These are phyloP conservation scores for Fusarium nematophilum DNA, from an alignment of 2,329 filamentous ascomycete species.

Conservation along the genomic window DNA sequence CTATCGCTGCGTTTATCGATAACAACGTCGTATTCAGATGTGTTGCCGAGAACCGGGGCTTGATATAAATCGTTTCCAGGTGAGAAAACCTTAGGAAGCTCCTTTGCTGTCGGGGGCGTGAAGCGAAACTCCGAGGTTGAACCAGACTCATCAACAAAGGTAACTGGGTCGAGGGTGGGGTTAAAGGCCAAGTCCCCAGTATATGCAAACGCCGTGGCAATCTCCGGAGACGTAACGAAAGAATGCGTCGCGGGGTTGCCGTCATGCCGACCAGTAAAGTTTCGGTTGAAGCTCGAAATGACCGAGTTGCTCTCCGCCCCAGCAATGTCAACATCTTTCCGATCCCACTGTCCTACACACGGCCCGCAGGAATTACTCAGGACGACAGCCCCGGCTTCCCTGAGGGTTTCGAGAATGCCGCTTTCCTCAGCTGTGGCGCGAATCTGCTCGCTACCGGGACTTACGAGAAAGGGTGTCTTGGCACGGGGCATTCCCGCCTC, in stretches of 20 bases:
- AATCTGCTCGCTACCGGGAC: conserved; percentile 50
- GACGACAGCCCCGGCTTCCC: conserved; percentile 46
- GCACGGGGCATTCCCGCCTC: conserved; percentile 43
- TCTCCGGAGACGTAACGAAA: conserved; percentile 60
- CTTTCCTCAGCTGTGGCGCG: too few species aligned
- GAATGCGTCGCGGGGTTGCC: conserved; percentile 58
- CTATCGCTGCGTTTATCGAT: conserved; percentile 46
- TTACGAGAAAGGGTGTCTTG: conserved; percentile 47
- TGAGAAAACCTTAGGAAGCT: conserved; percentile 34
- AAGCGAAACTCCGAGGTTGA: not conserved
- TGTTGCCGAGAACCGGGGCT: conserved; percentile 31
- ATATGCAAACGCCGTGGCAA: conserved; percentile 56
- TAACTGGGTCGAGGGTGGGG: too few species aligned
- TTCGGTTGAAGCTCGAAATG: conserved; percentile 51
- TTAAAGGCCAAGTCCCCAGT: conserved; percentile 52
- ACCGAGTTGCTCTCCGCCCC: conserved; percentile 46
- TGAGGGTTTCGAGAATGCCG: conserved; percentile 40
- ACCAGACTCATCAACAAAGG: too few species aligned
- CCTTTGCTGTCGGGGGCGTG: not conserved
- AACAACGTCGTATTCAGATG: conserved; percentile 38
- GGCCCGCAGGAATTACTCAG: conserved; percentile 50
- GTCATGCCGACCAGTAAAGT: conserved; percentile 52
- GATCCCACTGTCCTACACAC: conserved; percentile 51
- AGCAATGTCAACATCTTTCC: conserved; percentile 45
- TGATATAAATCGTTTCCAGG: conserved; percentile 44